Evolutionary conservation across 345 rosid species (phyloP), one percentile per base, ranked within the genome.

Genomic region (Carallia pectinifolia): DNA sequence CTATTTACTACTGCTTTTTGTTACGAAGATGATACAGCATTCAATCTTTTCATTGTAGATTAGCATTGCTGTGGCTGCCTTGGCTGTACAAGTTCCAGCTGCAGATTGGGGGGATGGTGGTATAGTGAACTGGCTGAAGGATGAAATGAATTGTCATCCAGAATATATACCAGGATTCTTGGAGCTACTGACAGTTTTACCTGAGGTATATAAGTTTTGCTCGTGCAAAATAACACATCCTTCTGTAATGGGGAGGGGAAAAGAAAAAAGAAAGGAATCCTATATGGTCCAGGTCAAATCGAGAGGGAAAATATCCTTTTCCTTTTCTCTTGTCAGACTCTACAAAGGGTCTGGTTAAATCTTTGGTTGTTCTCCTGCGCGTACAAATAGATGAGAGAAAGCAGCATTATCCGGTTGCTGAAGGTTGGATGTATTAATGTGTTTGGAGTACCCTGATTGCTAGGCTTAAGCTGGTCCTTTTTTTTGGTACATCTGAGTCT

Each of bases 31-130:
- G 58, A 58, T 64, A 40, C 60, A 55, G 36, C 31, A 33, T 38
- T 78, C 29, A 53, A 61, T 68, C 72, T 69, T 59, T 87, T 79
- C 65, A 70, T 39, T 87, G 71, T 87, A 95, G 99, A 92, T 92
- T 83, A 90, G 99, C 85, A 92, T 92, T 82, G 98, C 96, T 6
- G 98, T 96, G 61, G 99, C 98, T 71, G 98, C 98, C 59, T 86
- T 92, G 89, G 99, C 97, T 76, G 99, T 96, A 31, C 99, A 96
- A 80, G 92, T 96, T 74, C 94, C 97, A 65, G 87, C 96, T 2
- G 94, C 85, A 76, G 96, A 89, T 74, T 92, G 99, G 99, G 97
- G 96, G 75, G 92, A 90, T 81, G 94, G 95, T 71, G 96, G 99
- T 64, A 89, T 96, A 12, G 79, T 92, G 71, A 90, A 81, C 81